Percentiles rank a stretch among this genome's conserved stretches.
Evolutionary conservation across 441 rosid species (phyloP).

Genomic region (Cnidoscolus chayamansa): DNA sequence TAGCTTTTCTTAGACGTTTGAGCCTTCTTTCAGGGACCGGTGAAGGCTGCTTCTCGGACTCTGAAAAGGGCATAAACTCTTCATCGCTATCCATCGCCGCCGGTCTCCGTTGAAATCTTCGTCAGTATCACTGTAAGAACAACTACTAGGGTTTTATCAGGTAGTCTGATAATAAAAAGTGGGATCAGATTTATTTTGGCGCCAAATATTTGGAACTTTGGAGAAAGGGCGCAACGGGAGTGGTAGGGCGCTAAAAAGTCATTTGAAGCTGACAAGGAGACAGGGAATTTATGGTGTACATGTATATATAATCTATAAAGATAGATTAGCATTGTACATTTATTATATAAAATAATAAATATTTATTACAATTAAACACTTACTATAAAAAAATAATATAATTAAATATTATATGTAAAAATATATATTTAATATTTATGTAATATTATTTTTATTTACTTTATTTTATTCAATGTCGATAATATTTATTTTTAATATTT

Average conservation of each 20-base stretch:
- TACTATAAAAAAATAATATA: no score
- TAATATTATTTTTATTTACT: no score
- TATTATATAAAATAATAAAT: no score
- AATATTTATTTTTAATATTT: no score
- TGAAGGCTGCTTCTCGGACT: constrained; percentile 39
- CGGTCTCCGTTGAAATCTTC: not conserved
- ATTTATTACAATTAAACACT: no score
- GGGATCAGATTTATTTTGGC: constrained; percentile 12
- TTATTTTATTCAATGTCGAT: no score
- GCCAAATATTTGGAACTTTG: constrained; percentile 9
- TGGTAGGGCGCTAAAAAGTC: not conserved
- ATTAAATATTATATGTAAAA: no score
- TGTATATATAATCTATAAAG: no score
- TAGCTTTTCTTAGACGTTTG: constrained; percentile 62
- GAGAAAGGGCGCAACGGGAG: not conserved
- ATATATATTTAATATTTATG: no score
- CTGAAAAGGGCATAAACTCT: constrained; percentile 45
- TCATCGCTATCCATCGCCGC: constrained; percentile 49
- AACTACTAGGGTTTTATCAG: constrained; percentile 7
- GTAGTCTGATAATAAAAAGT: not conserved
- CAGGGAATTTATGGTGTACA: no score
- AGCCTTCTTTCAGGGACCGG: constrained; percentile 47
- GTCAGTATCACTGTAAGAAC: not conserved
- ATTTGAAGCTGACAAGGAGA: no score
- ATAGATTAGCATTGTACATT: no score